phyloP scores from a whole-genome alignment of 2,329 filamentous ascomycete species.

The Colletotrichum scovillei region DNA sequence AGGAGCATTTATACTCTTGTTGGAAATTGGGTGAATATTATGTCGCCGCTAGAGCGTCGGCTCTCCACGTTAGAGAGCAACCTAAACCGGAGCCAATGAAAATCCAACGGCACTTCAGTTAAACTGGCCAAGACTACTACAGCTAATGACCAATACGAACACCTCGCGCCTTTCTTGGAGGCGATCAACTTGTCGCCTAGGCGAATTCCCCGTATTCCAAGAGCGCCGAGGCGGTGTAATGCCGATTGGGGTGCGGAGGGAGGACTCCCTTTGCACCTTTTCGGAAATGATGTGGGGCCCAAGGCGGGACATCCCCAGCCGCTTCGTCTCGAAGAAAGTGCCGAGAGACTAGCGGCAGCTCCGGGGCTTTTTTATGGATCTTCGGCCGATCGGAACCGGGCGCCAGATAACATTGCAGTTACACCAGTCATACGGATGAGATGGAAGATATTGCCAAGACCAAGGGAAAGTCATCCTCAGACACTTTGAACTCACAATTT shows the following conservation, averaged over 20 bases:
- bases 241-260: background rate
- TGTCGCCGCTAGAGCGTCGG: background rate
- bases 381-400: background rate
- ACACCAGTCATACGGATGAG: background rate
- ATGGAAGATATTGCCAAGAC: background rate
- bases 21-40: no score
- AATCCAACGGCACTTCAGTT: background rate
- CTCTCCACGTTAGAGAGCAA: background rate
- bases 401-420: background rate
- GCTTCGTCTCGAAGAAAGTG: background rate
- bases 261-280: background rate
- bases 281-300: background rate
- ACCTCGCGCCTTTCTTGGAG: background rate
- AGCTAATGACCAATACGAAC: background rate
- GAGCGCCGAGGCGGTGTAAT: background rate
- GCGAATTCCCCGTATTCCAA: background rate
- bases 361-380: background rate
- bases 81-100: background rate
- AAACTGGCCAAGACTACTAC: background rate
- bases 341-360: background rate
- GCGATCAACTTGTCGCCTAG: background rate
- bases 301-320: background rate
- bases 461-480: background rate
- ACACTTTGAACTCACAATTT: background rate
- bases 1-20: background rate